Base-by-base conservation (phyloP, 768 basidiomycete genomes). In the Termitomyces sp. region DNA sequence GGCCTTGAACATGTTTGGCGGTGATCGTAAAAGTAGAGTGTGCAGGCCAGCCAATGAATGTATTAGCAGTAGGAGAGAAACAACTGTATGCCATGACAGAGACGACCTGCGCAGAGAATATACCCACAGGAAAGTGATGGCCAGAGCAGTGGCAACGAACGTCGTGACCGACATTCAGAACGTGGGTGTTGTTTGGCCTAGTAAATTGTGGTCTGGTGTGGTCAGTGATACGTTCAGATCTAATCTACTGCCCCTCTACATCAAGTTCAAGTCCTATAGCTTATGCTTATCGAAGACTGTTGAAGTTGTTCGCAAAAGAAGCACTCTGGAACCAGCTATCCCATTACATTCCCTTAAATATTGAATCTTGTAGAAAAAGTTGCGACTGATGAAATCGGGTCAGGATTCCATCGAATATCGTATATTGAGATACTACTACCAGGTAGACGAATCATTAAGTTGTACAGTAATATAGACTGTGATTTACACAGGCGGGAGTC, bases 1-100 rank as follows among this genome's bases (percentile, higher is more conserved):
- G 3, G 76, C 72, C 43, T 73, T 75, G 70, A 89, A 92, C 37
- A 92, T 68, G 67, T 91, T 91, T 50, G 79, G 78, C 9, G 89
- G 86, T 54, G 78, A 79, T 29, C 74, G 70, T 14, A 83, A 71
- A 37, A 83, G 67, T 9, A 86, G 60, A 29, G 67, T 69, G 67
- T 84, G 77, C 17, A 85, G 70, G 25, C 81, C 73, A 63, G 77
- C 82, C 29, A 86, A 66, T 0, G 86, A 78, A 66, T 89, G 85
- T 15, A 78, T 57, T 5, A 83, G 72, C 17, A 86, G 70, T 15
- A 83, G 64, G 5, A 78, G 34, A 5, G 76, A 79, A 50, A 78
- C 69, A 3, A 71, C 45, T 61, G 73, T 69, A 25, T 60, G 51
- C 63, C 62, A 65, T 11, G 63, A 63, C 12, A 60, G 38, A 12